Evolutionary conservation across 192 early-diverging fungal genomes (phyloP), one percentile per base, ranked within the genome.

Genomic region (Backusella parvicylindrica): DNA sequence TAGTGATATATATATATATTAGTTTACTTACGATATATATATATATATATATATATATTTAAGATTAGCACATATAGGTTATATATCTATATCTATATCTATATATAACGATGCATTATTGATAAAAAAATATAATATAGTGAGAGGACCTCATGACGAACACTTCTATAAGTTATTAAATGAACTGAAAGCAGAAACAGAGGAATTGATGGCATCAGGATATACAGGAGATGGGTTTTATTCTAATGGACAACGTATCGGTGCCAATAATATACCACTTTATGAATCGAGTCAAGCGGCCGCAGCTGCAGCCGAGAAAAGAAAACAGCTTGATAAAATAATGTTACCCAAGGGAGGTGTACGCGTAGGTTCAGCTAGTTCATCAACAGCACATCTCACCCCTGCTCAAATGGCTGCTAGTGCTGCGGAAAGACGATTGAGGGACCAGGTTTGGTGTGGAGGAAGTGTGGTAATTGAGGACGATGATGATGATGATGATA

Each of bases 381-480:
- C 33, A 21, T 18, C 12, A 23, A 36, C 66, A 47, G 64, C 69
- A 18, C 79, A 73, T n/a, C 43, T 88, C 18, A 80, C 84, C 41
- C 87, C 89, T n/a, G 77, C 73, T 13, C 82, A 91, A 72, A 68
- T 93, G 81, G 90, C 92, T 13, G 89, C 87, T 0, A 66, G 81
- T 75, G 91, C 92, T n/a, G 92, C 92, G 6, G 94, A 94, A 77
- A 73, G 85, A 53, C 73, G 94, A 26, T 75, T 72, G 53, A 78
- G 73, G 70, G 94, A 94, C 81, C 72, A 79, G 3, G 35, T 90
- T 1, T 93, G 92, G 92, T 94, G 93, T 74, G 91, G 91, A n/a
- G 83, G 75, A 28, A 56, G 70, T 50, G 33, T 72, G 32, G 15
- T 11, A 2, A 26, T 56, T 3, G 53, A 56, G 23, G 53, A 56